These are phyloP conservation scores for Desmodesmus armatus DNA, from an alignment of 139 green algal species.

Conservation along the genomic window DNA sequence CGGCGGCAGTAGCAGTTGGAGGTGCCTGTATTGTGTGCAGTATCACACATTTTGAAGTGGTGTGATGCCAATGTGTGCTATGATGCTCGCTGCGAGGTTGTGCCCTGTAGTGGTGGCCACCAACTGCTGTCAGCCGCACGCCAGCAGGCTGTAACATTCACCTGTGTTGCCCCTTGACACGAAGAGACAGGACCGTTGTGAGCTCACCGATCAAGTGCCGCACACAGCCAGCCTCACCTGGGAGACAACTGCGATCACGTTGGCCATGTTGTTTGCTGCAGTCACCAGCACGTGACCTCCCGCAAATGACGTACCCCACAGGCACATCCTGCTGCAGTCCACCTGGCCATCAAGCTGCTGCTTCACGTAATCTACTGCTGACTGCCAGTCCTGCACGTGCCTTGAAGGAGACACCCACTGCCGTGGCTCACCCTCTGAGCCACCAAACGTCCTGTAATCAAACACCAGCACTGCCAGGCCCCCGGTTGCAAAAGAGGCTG, in stretches of 20 bases:
- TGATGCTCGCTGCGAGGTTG: too few relatives aligned
- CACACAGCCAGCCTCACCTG: slow-evolving; percentile 47
- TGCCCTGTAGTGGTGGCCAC: too few relatives aligned
- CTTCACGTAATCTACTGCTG: slow-evolving; percentile 48
- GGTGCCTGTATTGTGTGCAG: too few relatives aligned
- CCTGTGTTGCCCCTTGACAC: not conserved
- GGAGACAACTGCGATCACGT: slow-evolving; percentile 42
- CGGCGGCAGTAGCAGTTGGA: not conserved
- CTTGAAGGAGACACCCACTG: slow-evolving; percentile 59
- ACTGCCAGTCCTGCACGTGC: slow-evolving; percentile 62
- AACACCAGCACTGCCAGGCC: slow-evolving; percentile 63
- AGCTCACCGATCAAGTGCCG: not conserved
- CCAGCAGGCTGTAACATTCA: not conserved
- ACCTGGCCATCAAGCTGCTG: slow-evolving; percentile 2
- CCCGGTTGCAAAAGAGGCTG: slow-evolving; percentile 44
- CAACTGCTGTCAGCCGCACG: not conserved
- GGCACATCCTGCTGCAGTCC: slow-evolving; percentile 44
- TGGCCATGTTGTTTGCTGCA: slow-evolving; percentile 19
- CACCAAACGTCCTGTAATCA: slow-evolving; percentile 71
- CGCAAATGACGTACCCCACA: slow-evolving; percentile 66
- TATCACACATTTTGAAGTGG: too few relatives aligned
- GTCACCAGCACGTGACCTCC: slow-evolving; percentile 67
- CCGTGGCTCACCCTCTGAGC: slow-evolving; percentile 60
- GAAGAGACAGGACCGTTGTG: not conserved
- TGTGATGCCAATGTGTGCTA: too few relatives aligned